Conservation (phyloP, 768 basidiomycete genomes). For the Kwoniella europaea region DNA sequence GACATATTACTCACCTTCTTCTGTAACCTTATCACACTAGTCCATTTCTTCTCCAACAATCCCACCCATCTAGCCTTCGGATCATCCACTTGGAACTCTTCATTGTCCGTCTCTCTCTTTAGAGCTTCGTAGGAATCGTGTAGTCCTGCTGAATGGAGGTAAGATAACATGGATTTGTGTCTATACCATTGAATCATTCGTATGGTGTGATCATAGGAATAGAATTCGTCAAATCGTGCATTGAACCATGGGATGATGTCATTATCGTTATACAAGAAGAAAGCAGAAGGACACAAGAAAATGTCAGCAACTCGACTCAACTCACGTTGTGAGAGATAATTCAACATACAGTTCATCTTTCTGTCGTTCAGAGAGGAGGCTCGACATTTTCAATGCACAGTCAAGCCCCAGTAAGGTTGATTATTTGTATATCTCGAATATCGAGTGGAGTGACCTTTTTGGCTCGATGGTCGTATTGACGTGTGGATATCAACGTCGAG, state of each 20-base stretch:
- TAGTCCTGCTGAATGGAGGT: conserved; percentile 50
- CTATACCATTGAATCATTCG: no score
- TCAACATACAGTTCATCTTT: conserved; percentile 57
- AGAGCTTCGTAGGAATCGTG: conserved; percentile 53
- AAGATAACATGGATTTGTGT: conserved; percentile 55
- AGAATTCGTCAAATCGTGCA: no score
- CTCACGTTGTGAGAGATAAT: not conserved
- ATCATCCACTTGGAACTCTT: conserved; percentile 62
- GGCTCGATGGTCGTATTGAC: not conserved
- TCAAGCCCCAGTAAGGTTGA: conserved; percentile 26
- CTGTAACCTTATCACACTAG: conserved; percentile 90
- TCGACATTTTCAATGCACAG: conserved; percentile 39
- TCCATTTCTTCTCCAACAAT: conserved; percentile 97
- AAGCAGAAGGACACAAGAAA: no score
- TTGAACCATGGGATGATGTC: no score
- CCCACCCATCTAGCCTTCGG: conserved; percentile 84
- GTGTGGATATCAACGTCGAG: not conserved
- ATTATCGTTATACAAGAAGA: no score
- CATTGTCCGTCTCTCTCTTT: conserved; percentile 54
- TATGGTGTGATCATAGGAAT: no score
- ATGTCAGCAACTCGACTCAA: no score
- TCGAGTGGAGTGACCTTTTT: not conserved
- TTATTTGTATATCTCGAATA: not conserved
- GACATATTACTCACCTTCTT: conserved; percentile 72
- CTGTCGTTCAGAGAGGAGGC: conserved; percentile 55